Conservation (phyloP, 805 yeast genomes). For the Wickerhamiella azymoides region DNA sequence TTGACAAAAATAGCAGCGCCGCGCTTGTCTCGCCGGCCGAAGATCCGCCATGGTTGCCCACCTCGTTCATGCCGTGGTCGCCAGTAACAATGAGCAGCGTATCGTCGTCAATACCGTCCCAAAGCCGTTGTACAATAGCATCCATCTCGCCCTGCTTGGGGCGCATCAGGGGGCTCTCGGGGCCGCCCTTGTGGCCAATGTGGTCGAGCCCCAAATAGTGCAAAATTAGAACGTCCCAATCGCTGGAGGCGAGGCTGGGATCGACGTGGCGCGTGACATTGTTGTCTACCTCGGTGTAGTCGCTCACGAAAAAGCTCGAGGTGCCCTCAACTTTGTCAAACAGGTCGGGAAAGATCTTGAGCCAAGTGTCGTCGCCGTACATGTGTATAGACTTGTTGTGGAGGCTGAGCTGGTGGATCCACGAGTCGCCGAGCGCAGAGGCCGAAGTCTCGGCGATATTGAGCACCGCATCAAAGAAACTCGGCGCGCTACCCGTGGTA, state of each 20-base stretch:
- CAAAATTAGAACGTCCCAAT: slow-evolving; percentile 77
- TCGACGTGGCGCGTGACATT: slow-evolving; percentile 85
- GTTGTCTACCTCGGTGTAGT: slow-evolving; percentile 82
- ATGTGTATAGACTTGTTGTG: slow-evolving; percentile 45
- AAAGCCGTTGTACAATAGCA: slow-evolving; percentile 39
- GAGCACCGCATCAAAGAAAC: slow-evolving; percentile 82
- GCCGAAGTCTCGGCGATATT: slow-evolving; percentile 86
- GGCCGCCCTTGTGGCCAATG: slow-evolving; percentile 96
- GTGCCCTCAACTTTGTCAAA: slow-evolving; percentile 72
- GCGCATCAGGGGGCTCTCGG: slow-evolving; percentile 66
- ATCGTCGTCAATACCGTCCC: slow-evolving; percentile 28
- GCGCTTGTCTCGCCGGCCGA: slow-evolving; percentile 86
- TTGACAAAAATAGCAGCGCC: slow-evolving; percentile 54
- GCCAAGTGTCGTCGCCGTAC: slow-evolving; percentile 98
- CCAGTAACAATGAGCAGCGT: slow-evolving; percentile 71
- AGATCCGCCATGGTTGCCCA: slow-evolving; percentile 95
- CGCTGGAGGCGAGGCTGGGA: slow-evolving; percentile 32
- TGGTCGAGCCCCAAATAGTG: slow-evolving; percentile 94
- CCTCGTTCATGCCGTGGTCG: slow-evolving; percentile 93
- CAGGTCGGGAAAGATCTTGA: slow-evolving; percentile 64
- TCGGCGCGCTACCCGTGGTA: slow-evolving; percentile 91
- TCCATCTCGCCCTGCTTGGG: slow-evolving; percentile 83
- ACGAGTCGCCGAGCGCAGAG: slow-evolving; percentile 65
- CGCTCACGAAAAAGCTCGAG: slow-evolving; percentile 85
- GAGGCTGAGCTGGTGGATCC: slow-evolving; percentile 55